Evolutionary conservation across 2,329 filamentous ascomycete species (phyloP).

Genomic region (Calonectria crousiana): DNA sequence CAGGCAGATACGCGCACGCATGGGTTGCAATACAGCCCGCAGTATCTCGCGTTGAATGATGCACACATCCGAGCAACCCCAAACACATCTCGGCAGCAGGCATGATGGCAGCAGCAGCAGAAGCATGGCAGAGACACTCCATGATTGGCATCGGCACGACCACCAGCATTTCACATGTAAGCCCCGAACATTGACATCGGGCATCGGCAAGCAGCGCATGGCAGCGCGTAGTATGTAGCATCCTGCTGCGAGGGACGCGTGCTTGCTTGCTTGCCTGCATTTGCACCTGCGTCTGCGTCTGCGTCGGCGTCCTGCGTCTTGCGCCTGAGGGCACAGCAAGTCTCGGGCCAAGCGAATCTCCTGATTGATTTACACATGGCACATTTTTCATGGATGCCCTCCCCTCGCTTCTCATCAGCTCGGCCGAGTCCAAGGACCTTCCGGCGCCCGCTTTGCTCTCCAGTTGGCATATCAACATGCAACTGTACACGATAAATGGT

Average conservation of each 20-base stretch:
- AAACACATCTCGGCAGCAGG: conserved; percentile 1
- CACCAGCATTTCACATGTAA: conserved; percentile 4
- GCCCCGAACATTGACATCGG: conserved; percentile 16
- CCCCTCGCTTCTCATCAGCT: background rate
- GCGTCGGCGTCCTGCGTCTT: conserved; percentile 2
- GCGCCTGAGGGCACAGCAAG: too few species aligned
- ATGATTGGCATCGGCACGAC: background rate
- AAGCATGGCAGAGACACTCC: background rate
- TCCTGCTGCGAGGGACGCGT: background rate
- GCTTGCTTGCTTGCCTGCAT: conserved; percentile 1
- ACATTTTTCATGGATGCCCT: conserved; percentile 6
- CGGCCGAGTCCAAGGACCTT: conserved; percentile 7
- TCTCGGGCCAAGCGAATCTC: conserved; percentile 5
- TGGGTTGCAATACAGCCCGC: conserved; percentile 19
- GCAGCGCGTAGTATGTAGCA: background rate
- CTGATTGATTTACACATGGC: background rate
- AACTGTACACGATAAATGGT: conserved; percentile 13
- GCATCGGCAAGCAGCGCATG: conserved; percentile 5
- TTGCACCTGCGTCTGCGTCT: background rate
- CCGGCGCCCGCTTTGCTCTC: background rate
- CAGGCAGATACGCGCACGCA: background rate
- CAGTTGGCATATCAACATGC: background rate
- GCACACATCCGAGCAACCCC: background rate
- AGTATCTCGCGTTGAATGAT: conserved; percentile 15
- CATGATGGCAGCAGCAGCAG: background rate